Percentiles rank a stretch among this genome's conserved stretches.
phyloP scores from a whole-genome alignment of 768 basidiomycete genomes.

The Tricholomella constricta region DNA sequence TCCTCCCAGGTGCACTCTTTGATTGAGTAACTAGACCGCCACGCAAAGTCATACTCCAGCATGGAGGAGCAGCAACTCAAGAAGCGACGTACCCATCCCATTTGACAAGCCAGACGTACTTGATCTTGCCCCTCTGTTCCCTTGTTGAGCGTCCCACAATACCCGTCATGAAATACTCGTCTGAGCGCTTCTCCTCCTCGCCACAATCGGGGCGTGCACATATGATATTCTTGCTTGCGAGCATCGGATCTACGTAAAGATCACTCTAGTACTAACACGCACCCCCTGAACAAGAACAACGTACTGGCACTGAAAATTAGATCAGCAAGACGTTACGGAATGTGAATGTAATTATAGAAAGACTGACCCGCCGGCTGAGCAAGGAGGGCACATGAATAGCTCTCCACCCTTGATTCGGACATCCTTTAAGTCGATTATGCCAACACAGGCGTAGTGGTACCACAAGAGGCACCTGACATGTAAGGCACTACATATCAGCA shows the following conservation, averaged over 20 bases:
- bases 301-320: slow-evolving; percentile 13
- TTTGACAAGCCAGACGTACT: slow-evolving; percentile 39
- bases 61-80: not conserved
- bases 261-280: too few relatives aligned
- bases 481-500: not conserved
- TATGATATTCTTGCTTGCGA: slow-evolving; percentile 2
- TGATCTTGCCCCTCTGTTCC: slow-evolving; percentile 23
- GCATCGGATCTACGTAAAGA: slow-evolving; percentile 17
- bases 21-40: slow-evolving; percentile 32
- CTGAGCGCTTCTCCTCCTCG: slow-evolving; percentile 12
- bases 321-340: not conserved
- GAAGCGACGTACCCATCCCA: slow-evolving; percentile 37
- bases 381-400: slow-evolving; percentile 46
- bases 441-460: slow-evolving; percentile 58
- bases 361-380: slow-evolving; percentile 33
- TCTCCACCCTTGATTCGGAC: slow-evolving; percentile 30
- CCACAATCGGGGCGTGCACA: slow-evolving; percentile 33
- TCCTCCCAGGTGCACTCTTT: slow-evolving; percentile 39
- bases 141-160: slow-evolving; percentile 35
- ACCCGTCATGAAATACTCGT: slow-evolving; percentile 34
- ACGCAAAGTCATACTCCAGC: not conserved
- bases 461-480: slow-evolving; percentile 40
- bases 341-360: slow-evolving; percentile 6
- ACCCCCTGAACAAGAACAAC: not conserved
- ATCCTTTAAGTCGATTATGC: slow-evolving; percentile 36